Evolutionary conservation across 2,329 filamentous ascomycete species (phyloP), one percentile per base, ranked within the genome.

Genomic region (Fonsecaea monophora): DNA sequence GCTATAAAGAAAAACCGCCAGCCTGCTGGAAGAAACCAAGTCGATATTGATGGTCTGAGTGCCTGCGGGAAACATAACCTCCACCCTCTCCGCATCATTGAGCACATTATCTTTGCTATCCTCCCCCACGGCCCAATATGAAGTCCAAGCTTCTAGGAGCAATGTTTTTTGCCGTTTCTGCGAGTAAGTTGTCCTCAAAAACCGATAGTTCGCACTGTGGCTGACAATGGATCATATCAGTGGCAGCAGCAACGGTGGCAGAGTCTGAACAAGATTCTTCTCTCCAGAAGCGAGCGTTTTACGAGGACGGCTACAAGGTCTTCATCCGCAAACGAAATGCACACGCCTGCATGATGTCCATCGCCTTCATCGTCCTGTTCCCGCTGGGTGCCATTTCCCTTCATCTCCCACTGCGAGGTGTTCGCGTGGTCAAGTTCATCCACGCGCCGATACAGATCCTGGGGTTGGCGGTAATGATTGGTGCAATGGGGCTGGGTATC

Each of bases 401-500:
- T 71, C 68, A 78, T 71, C 8, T 79, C 58, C 71, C 77, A 68
- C 67, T 81, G 7, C 77, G 80, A 56, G 80, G 75, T 42, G 75
- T 83, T 67, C 73, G 79, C 67, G 75, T 80, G 65, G 50, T 54
- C 2, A 25, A 53, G 30, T 50, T 56, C 18, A 68, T 83, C 62
- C 77, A 86, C 75, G 68, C 78, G 73, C 74, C 72, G 0, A 62
- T 84, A 57, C 85, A 87, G 70, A 58, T 82, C 2, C 75, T 85
- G 45, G 80, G 81, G 1, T 80, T 85, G 59, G 59, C 80, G 7
- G 68, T 85, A 37, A 82, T 78, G 61, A 79, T 84, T 62, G 79
- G 78, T 0, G 85, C 80, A 0, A 78, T 84, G 59, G 84, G 82
- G 1, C 71, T 87, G 0, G 85, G 85, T 3, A 75, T 87, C 54